These are phyloP conservation scores for Spathaspora sp. DNA, from an alignment of 1,139 yeast species.

Conservation along the genomic window DNA sequence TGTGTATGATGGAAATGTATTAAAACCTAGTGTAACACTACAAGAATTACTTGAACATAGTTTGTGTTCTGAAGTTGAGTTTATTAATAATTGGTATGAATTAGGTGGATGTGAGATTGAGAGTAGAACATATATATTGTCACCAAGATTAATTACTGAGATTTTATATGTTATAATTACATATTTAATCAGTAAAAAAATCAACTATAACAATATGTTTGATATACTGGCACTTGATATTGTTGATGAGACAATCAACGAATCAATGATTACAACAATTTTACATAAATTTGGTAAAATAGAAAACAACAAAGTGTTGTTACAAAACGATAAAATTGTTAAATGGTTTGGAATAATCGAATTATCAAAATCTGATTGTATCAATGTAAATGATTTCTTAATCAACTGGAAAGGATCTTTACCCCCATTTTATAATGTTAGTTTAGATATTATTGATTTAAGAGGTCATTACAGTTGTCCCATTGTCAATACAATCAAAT, in stretches of 20 bases:
- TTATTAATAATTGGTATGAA: conserved; percentile 50
- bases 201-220: conserved; percentile 21
- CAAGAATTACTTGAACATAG: conserved; percentile 43
- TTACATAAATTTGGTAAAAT: conserved; percentile 43
- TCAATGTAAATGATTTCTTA: conserved; percentile 49
- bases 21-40: conserved; percentile 22
- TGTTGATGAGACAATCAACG: conserved; percentile 5
- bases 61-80: conserved; percentile 59
- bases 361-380: conserved; percentile 33
- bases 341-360: conserved; percentile 62
- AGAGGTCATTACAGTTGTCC: conserved; percentile 58
- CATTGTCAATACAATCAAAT: conserved; percentile 44
- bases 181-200: conserved; percentile 45
- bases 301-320: conserved; percentile 10
- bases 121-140: conserved; percentile 29
- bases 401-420: conserved; percentile 63
- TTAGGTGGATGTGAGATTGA: conserved; percentile 57
- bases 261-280: conserved; percentile 42
- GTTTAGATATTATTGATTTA: conserved; percentile 52
- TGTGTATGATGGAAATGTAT: conserved; percentile 33
- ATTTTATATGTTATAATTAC: conserved; percentile 47
- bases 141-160: conserved; percentile 25
- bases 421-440: conserved; percentile 62
- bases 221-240: background rate
- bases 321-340: conserved; percentile 45